A percentile compares a stretch with the other conserved stretches of the same genome.
phyloP scores from a whole-genome alignment of 2,329 filamentous ascomycete genomes.

The Myriosclerotinia scirpicola region DNA sequence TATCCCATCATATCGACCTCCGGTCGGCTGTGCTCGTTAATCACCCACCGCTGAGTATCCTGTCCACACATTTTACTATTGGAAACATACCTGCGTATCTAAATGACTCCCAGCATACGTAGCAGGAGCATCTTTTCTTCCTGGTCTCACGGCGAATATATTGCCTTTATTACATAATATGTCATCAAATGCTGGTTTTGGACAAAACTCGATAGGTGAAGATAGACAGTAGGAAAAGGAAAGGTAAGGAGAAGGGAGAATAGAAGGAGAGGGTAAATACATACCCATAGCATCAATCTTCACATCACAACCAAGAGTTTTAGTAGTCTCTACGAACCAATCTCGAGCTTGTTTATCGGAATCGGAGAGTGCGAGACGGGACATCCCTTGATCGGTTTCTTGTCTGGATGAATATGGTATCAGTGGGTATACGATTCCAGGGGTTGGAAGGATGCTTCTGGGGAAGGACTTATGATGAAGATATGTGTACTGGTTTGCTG shows the following conservation, averaged over 20 bases:
- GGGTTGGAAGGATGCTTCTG: not conserved
- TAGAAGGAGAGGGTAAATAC: not conserved
- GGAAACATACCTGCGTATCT: conserved; percentile 52
- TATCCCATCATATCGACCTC: conserved; percentile 72
- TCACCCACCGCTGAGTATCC: conserved; percentile 51
- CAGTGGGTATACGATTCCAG: not conserved
- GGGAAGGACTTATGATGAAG: not conserved
- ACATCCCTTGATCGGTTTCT: conserved; percentile 72
- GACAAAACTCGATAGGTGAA: not conserved
- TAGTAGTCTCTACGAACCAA: conserved; percentile 4
- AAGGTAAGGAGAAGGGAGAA: not conserved
- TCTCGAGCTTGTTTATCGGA: conserved; percentile 61
- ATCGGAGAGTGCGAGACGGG: conserved; percentile 68
- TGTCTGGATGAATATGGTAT: conserved; percentile 40
- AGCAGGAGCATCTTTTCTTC: conserved; percentile 57
- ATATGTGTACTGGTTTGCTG: not conserved
- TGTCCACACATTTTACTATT: not conserved
- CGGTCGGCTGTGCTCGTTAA: conserved; percentile 49
- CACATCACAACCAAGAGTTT: conserved; percentile 5
- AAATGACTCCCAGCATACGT: conserved; percentile 71
- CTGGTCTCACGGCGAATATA: conserved; percentile 71
- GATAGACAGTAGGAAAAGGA: not conserved
- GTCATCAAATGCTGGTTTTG: not conserved
- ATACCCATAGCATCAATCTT: conserved; percentile 16
- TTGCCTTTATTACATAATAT: conserved; percentile 47